phyloP scores from a whole-genome alignment of 495 filamentous ascomycete species.

The Aeminium ludgeri region DNA sequence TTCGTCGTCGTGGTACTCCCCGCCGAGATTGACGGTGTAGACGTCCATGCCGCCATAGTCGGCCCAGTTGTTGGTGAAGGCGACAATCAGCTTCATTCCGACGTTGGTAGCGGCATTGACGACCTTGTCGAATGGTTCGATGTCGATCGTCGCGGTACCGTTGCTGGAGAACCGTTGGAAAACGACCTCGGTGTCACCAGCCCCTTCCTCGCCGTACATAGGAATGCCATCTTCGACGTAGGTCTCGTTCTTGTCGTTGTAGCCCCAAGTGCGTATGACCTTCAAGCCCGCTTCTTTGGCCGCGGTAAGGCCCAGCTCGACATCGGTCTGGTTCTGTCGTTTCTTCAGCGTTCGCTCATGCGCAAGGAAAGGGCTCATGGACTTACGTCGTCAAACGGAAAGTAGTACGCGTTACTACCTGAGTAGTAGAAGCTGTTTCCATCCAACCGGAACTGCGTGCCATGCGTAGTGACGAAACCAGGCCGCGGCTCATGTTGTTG shows the following conservation, averaged over 20 bases:
- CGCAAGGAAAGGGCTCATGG: no score
- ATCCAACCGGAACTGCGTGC: conserved; percentile 43
- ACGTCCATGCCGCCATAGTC: conserved; percentile 14
- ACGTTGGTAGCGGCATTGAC: conserved; percentile 13
- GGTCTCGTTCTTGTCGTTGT: conserved; percentile 6
- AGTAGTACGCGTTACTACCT: conserved; percentile 62
- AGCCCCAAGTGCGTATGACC: conserved; percentile 15
- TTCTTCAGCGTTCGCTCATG: no score
- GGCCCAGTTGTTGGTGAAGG: conserved; percentile 15
- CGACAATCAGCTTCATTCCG: conserved; percentile 9
- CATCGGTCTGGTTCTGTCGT: conserved; percentile 11
- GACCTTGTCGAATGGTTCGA: conserved; percentile 12
- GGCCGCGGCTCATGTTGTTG: no score
- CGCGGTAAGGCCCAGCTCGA: conserved; percentile 9
- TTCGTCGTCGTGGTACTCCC: conserved; percentile 22
- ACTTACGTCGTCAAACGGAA: no score
- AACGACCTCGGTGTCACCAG: no score
- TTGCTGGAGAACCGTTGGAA: conserved; percentile 20
- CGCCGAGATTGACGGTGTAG: conserved; percentile 9
- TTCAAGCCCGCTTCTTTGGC: conserved; percentile 39
- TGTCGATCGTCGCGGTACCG: conserved; percentile 15
- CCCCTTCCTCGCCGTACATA: conserved; percentile 27
- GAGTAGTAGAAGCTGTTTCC: conserved; percentile 43
- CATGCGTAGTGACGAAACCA: no score
- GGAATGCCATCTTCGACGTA: conserved; percentile 7